Base-by-base conservation (phyloP, 768 basidiomycete genomes). In the Lactifluus hygrophoroides region DNA sequence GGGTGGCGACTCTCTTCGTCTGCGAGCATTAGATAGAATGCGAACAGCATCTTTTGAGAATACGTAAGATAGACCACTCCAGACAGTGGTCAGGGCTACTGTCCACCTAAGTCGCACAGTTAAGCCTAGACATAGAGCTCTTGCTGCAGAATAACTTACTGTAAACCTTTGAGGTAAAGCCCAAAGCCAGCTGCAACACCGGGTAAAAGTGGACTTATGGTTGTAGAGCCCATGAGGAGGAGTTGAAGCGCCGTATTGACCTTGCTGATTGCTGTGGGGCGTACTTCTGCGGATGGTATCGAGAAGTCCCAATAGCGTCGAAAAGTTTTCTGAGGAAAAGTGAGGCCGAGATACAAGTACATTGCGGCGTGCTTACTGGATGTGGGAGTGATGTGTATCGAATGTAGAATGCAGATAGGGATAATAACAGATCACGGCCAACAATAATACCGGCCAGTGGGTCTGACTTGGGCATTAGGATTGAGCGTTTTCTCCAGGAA, bases 261-360 rank as follows among this genome's bases (percentile, higher is more conserved):
- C 77, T 95, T 98, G 77, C 92, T 95, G 51, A 99, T 94, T n/a
- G 72, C 72, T 11, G 96, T 98, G 0, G 95, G 95, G 30, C 82
- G 82, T 13, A 98, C 93, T 71, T 96, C 94, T 1, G 93, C 95
- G 1, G 94, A 95, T 1, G 96, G 93, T 51, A 96, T 83, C 10
- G 90, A 89, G 62, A 96, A 91, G 69, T 97, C 90, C 90, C 94
- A 99, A 72, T 98, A 99, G 34, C 96, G 83, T 25, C 75, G 69
- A 68, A 92, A 87, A 0, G 94, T 96, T 91, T 91, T 90, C 89
- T 94, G 70, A 13, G 45, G 23, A 35, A 44, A 43, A 46, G 56
- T 49, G 25, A 54, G 61, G 35, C 44, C 17, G 56, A 43, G 65
- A 40, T 44, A 37, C 3, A 59, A 40, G 51, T 14, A 51, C 23